These are phyloP conservation scores for Globisporangium mamillatum DNA, from an alignment of 352 stramenopile genomes.

Conservation along the genomic window DNA sequence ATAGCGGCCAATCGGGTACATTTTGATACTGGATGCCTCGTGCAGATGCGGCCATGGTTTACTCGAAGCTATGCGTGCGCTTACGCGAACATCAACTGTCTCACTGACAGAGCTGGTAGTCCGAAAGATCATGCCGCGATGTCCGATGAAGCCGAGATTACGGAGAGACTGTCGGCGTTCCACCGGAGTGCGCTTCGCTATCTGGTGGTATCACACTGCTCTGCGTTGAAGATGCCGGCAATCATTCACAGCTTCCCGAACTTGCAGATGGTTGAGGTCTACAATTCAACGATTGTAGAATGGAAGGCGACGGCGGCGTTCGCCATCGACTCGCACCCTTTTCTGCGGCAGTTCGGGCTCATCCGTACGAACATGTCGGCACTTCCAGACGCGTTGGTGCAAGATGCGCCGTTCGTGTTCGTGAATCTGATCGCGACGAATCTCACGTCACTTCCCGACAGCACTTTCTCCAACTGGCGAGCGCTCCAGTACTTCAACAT, in stretches of 20 bases:
- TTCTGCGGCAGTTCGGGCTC: constrained; percentile 4
- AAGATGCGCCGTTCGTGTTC: constrained; percentile 14
- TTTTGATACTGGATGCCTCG: constrained; percentile 1
- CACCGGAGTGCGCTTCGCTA: constrained; percentile 13
- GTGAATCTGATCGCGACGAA: constrained; percentile 14
- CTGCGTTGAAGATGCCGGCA: constrained; percentile 16
- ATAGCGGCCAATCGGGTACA: not conserved
- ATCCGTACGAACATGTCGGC: constrained; percentile 8
- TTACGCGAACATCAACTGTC: constrained; percentile 24
- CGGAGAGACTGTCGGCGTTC: constrained; percentile 8
- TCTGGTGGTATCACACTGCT: constrained; percentile 23
- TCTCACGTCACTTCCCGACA: constrained; percentile 9
- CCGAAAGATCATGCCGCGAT: not conserved
- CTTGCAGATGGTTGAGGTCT: constrained; percentile 20
- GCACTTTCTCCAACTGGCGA: constrained; percentile 6
- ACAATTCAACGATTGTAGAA: constrained; percentile 26
- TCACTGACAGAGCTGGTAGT: not conserved
- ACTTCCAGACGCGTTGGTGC: constrained; percentile 8
- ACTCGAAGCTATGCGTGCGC: constrained; percentile 18
- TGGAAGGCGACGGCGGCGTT: constrained; percentile 18
- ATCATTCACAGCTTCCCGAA: constrained; percentile 14
- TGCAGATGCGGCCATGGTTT: constrained; percentile 25
- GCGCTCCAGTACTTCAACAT: constrained; percentile 13
- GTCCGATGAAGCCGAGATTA: not conserved
- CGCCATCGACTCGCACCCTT: not conserved